Conservation (phyloP, 495 filamentous ascomycete species). For the Aspergillus bridgeri region DNA sequence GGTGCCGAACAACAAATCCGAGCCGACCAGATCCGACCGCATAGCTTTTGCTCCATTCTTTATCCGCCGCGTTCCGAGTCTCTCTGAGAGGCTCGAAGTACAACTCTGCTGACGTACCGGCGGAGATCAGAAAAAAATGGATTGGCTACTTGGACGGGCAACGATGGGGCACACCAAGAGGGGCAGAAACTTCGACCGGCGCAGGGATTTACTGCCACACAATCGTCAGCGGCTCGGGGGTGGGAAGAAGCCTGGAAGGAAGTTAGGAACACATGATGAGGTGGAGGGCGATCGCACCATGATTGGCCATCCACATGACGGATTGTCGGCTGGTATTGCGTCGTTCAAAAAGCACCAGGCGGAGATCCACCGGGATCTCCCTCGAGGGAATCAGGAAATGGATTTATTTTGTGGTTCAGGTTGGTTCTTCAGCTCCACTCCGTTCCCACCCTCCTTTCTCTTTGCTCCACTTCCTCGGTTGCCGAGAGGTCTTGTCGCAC, state of each 20-base stretch:
- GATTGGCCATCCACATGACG: neutral
- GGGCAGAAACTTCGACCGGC: constrained; percentile 1
- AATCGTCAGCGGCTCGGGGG: neutral
- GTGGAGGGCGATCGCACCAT: neutral
- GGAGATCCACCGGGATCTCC: constrained; percentile 4
- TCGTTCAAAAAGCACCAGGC: neutral
- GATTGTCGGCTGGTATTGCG: neutral
- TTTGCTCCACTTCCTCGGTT: neutral
- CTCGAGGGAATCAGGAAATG: neutral
- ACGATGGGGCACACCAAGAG: neutral
- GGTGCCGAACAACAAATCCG: neutral
- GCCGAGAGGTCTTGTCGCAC: constrained; percentile 5
- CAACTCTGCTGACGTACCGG: neutral
- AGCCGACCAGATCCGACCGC: neutral
- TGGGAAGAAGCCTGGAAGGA: too few species aligned
- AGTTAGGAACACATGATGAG: neutral
- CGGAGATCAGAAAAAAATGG: neutral
- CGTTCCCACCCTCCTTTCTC: neutral
- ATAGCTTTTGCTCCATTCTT: neutral
- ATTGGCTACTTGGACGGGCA: neutral
- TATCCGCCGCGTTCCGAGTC: neutral
- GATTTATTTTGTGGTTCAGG: too few species aligned
- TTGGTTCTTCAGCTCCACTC: too few species aligned
- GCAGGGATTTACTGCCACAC: neutral
- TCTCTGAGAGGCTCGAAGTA: neutral